Percentiles rank a stretch among this genome's conserved stretches.
Evolutionary conservation across 495 filamentous ascomycete genomes (phyloP).

Genomic region (Aspergillus wentii): DNA sequence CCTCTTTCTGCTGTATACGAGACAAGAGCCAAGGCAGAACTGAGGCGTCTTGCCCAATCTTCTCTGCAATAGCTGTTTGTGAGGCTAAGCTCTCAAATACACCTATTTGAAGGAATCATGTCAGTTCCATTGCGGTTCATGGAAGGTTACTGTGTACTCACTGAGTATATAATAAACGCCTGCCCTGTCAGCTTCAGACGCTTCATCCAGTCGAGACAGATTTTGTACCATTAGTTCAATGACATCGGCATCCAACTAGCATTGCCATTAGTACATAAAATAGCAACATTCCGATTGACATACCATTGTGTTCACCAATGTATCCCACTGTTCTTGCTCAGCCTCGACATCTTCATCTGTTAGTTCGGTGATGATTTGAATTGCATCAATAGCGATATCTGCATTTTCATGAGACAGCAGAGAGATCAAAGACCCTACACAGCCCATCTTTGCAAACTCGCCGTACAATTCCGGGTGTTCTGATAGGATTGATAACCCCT

Average conservation of each 20-base stretch:
- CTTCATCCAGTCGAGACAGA: slow-evolving; percentile 77
- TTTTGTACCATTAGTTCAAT: slow-evolving; percentile 81
- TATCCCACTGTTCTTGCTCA: slow-evolving; percentile 77
- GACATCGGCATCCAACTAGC: slow-evolving; percentile 68
- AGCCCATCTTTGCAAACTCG: slow-evolving; percentile 78
- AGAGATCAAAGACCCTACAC: slow-evolving; percentile 67
- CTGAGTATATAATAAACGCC: slow-evolving; percentile 84
- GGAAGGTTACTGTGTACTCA: slow-evolving; percentile 15
- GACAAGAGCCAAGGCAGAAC: slow-evolving; percentile 72
- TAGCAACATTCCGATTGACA: background rate
- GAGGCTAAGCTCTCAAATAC: slow-evolving; percentile 86
- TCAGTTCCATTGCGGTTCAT: background rate
- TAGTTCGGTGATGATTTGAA: slow-evolving; percentile 88
- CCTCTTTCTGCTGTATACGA: slow-evolving; percentile 61
- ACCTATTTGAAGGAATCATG: slow-evolving; percentile 26
- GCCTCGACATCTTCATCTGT: slow-evolving; percentile 92
- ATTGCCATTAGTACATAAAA: slow-evolving; percentile 15
- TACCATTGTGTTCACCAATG: slow-evolving; percentile 73
- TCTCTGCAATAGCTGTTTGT: slow-evolving; percentile 58
- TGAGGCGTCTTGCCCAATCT: slow-evolving; percentile 60
- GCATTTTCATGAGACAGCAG: slow-evolving; percentile 93
- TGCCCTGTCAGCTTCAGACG: slow-evolving; percentile 67
- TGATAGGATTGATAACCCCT: slow-evolving; percentile 78
- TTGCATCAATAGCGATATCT: slow-evolving; percentile 88
- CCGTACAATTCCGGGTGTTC: slow-evolving; percentile 83